These are phyloP conservation scores for Osmozyma mogii DNA, from an alignment of 805 yeast species.

Conservation along the genomic window DNA sequence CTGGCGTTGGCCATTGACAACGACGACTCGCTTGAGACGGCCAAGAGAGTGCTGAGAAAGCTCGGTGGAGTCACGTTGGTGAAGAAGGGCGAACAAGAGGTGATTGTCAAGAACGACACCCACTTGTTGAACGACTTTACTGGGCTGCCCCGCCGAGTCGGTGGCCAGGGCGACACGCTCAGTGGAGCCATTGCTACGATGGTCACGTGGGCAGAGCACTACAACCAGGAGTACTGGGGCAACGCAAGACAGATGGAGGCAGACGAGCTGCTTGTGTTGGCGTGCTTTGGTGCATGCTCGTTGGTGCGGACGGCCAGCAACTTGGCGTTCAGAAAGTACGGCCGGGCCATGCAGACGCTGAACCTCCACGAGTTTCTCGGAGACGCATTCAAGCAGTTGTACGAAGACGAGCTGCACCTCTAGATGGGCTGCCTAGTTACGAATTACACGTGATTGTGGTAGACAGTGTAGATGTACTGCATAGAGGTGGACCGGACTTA, in stretches of 20 bases:
- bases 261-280: slow-evolving; percentile 34
- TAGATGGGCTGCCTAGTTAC: neutral
- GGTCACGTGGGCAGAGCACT: slow-evolving; percentile 69
- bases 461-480: no score
- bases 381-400: slow-evolving; percentile 47
- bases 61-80: slow-evolving; percentile 57
- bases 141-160: slow-evolving; percentile 78
- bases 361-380: slow-evolving; percentile 68
- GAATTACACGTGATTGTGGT: no score
- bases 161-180: slow-evolving; percentile 95
- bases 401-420: slow-evolving; percentile 12
- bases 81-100: slow-evolving; percentile 65
- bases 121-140: slow-evolving; percentile 34
- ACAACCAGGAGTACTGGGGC: slow-evolving; percentile 54
- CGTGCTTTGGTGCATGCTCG: slow-evolving; percentile 65
- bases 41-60: slow-evolving; percentile 36
- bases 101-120: slow-evolving; percentile 45
- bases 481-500: no score
- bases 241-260: slow-evolving; percentile 20
- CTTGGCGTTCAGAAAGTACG: slow-evolving; percentile 56
- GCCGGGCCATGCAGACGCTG: slow-evolving; percentile 80
- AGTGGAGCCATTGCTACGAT: slow-evolving; percentile 82
- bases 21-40: slow-evolving; percentile 19
- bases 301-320: slow-evolving; percentile 59
- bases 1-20: slow-evolving; percentile 36